Evolutionary conservation across 768 basidiomycete species (phyloP).

Genomic region (Auriscalpium orientale): DNA sequence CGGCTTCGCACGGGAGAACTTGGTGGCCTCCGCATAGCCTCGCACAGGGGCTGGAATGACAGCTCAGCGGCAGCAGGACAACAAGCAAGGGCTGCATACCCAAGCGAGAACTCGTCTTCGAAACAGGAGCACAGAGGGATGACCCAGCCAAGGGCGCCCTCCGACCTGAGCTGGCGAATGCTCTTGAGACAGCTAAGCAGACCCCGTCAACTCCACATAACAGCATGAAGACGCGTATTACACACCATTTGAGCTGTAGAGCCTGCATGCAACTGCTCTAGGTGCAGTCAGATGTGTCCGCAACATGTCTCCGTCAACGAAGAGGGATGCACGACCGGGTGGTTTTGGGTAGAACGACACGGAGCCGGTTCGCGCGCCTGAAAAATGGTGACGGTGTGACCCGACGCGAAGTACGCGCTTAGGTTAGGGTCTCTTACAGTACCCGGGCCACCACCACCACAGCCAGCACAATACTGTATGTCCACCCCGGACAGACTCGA

Average conservation of each 20-base stretch:
- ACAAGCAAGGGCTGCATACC: not conserved
- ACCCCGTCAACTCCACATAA: not conserved
- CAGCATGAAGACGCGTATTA: not conserved
- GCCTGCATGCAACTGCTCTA: slow-evolving; percentile 9
- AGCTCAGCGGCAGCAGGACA: not conserved
- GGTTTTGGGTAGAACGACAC: not conserved
- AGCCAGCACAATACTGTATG: slow-evolving; percentile 28
- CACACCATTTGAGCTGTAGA: slow-evolving; percentile 6
- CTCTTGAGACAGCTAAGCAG: slow-evolving; percentile 8
- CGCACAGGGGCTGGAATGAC: slow-evolving; percentile 41
- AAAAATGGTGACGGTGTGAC: not conserved
- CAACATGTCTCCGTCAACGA: slow-evolving; percentile 4
- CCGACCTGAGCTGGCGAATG: slow-evolving; percentile 4
- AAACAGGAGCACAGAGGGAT: slow-evolving; percentile 1
- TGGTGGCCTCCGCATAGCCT: slow-evolving; percentile 65
- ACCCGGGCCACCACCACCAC: not conserved
- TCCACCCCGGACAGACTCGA: slow-evolving; percentile 57
- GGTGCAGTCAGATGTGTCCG: slow-evolving; percentile 8
- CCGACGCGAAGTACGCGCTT: not conserved
- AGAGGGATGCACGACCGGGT: not conserved
- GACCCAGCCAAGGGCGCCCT: slow-evolving; percentile 1
- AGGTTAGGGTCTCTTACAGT: not conserved
- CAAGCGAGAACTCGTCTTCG: not conserved
- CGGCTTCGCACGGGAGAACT: slow-evolving; percentile 71
- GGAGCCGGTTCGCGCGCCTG: not conserved